These are phyloP conservation scores for Immersiella caudata DNA, from an alignment of 495 filamentous ascomycete genomes.

Conservation along the genomic window DNA sequence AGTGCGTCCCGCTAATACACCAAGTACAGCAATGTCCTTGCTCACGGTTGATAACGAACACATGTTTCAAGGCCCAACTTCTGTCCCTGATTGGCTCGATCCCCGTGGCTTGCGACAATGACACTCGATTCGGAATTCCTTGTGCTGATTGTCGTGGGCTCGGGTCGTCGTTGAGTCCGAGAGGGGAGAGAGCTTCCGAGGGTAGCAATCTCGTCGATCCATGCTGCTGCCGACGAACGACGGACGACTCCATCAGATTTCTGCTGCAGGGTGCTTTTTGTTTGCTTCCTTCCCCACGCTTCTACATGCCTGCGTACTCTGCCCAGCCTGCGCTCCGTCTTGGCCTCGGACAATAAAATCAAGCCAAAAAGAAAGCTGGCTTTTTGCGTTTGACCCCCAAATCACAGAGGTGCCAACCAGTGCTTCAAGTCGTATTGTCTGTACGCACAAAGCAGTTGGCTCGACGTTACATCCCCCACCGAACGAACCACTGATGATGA, in stretches of 20 bases:
- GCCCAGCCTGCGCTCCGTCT: no score
- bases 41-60: background rate
- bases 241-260: no score
- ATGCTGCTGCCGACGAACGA: no score
- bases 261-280: no score
- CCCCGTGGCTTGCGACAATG: background rate
- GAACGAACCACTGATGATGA: background rate
- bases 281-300: no score
- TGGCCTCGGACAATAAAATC: no score
- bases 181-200: background rate
- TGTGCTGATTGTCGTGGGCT: background rate
- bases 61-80: background rate
- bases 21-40: background rate
- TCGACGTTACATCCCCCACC: conserved; percentile 2
- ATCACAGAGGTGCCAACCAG: no score
- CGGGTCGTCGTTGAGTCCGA: background rate
- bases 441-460: background rate
- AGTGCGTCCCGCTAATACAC: background rate
- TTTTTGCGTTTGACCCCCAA: no score
- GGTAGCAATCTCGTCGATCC: no score
- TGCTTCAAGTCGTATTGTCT: no score
- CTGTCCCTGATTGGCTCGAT: background rate
- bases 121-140: background rate
- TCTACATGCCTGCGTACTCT: no score
- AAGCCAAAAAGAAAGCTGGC: no score